Base-by-base conservation (phyloP, 345 rosid species). In the Rhizophora mangle region DNA sequence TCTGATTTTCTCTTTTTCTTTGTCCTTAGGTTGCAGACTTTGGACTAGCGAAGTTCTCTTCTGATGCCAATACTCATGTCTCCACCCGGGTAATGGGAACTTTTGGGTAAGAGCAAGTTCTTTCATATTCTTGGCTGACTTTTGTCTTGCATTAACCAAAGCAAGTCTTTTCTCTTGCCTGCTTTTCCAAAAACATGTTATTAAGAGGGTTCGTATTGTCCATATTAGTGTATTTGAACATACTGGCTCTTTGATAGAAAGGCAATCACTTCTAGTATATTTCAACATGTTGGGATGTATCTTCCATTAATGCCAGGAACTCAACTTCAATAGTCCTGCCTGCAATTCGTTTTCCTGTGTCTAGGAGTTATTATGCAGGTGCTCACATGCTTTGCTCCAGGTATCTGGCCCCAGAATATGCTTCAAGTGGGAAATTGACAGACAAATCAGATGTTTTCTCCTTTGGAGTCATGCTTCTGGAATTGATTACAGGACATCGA, bases 11-110 rank as follows among this genome's bases (percentile, higher is more conserved):
- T 21, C 15, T 34, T 15, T 58, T 24, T 24, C 20, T 53, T 57
- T 46, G 4, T 56, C 5, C 75, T 81, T 73, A 95, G 99, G 96
- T 95, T 60, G 96, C 99, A 46, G 99, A 95, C 72, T 95, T 95
- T 75, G 99, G 99, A 63, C 88, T 95, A 2, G 99, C 96, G 8
- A 95, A 90, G 80, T 58, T 88, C 20, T 56, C 89, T 74, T 87
- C 89, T 66, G 99, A 92, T 74, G 76, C 77, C 69, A 77, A 90
- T 68, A 92, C 99, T 56, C 99, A 95, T 77, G 86, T 92, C 63
- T 92, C 99, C 29, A 95, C 97, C n/a, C 79, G 98, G 2, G 98
- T 92, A 70, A 90, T 92, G 97, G 99, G 99, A 72, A 92, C 99
- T 69, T 90, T 95, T 67, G 99, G 98, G 99, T 95, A 78, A 76